phyloP scores from a whole-genome alignment of 2,329 filamentous ascomycete species.

The Fusarium subtropicale region DNA sequence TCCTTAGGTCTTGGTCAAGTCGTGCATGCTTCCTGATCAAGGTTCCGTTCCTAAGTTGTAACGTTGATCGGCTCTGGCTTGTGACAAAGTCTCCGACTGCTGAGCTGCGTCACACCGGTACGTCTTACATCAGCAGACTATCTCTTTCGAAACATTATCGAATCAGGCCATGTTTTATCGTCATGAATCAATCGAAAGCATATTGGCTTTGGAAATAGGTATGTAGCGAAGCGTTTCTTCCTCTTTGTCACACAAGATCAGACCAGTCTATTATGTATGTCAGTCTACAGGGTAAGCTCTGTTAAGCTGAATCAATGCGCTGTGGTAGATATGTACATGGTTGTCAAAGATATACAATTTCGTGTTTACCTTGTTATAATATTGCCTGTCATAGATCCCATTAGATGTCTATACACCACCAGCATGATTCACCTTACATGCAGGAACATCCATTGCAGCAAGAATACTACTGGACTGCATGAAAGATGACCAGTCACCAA shows the following conservation, averaged over 20 bases:
- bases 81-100: background rate
- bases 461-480: conserved; percentile 13
- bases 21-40: background rate
- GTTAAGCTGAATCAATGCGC: background rate
- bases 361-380: background rate
- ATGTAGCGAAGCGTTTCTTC: background rate
- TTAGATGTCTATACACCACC: background rate
- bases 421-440: conserved; percentile 2
- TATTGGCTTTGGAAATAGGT: background rate
- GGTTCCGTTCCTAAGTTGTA: background rate
- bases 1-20: background rate
- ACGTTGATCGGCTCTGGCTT: background rate
- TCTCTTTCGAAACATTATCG: background rate
- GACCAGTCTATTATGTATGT: background rate
- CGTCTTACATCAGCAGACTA: background rate
- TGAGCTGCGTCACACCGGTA: conserved; percentile 31
- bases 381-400: too few species aligned
- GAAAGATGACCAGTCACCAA: conserved; percentile 25
- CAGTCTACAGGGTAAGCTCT: background rate
- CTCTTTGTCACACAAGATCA: background rate
- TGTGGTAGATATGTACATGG: too few species aligned
- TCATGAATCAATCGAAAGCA: background rate
- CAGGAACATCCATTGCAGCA: conserved; percentile 26
- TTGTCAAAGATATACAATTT: background rate
- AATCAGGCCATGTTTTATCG: background rate